Percentiles rank a stretch among this genome's conserved stretches.
phyloP scores from a whole-genome alignment of 768 basidiomycete species.

The Trametes elegans region DNA sequence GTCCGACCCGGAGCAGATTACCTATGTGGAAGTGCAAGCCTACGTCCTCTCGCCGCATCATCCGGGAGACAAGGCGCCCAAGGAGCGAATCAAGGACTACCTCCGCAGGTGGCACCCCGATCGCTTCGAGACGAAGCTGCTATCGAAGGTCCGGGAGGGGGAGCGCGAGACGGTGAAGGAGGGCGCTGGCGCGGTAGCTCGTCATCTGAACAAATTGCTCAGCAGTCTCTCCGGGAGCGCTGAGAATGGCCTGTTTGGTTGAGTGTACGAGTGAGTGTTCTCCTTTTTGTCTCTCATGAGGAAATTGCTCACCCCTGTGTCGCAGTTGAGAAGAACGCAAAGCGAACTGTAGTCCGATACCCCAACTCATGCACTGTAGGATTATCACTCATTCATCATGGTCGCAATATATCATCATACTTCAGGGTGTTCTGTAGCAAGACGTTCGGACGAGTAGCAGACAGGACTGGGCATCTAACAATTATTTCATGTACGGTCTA shows the following conservation, averaged over 20 bases:
- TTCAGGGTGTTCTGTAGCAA: slow-evolving; percentile 7
- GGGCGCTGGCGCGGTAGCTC: slow-evolving; percentile 70
- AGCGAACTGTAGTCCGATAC: slow-evolving; percentile 22
- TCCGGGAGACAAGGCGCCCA: slow-evolving; percentile 51
- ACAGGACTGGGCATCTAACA: slow-evolving; percentile 11
- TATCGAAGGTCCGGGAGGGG: slow-evolving; percentile 59
- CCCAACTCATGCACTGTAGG: slow-evolving; percentile 23
- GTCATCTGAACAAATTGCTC: slow-evolving; percentile 69
- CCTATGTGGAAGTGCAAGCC: slow-evolving; percentile 49
- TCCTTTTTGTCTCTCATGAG: background rate
- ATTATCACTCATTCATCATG: slow-evolving; percentile 17
- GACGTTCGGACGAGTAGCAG: slow-evolving; percentile 15
- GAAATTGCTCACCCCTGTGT: background rate
- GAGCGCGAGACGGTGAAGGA: slow-evolving; percentile 67
- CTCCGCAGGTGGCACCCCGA: slow-evolving; percentile 82
- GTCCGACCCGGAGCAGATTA: slow-evolving; percentile 58
- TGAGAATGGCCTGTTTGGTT: slow-evolving; percentile 36
- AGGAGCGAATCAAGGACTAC: slow-evolving; percentile 75
- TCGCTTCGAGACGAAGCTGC: slow-evolving; percentile 68
- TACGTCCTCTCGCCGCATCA: slow-evolving; percentile 61
- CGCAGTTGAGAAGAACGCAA: slow-evolving; percentile 8
- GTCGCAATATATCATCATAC: slow-evolving; percentile 11
- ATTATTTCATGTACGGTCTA: slow-evolving; percentile 13
- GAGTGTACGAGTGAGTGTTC: slow-evolving; percentile 21
- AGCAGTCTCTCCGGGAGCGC: slow-evolving; percentile 10